A percentile compares a stretch with the other conserved stretches of the same genome.
Conservation (phyloP, 768 basidiomycete species). For the Daedaleopsis sinensis region DNA sequence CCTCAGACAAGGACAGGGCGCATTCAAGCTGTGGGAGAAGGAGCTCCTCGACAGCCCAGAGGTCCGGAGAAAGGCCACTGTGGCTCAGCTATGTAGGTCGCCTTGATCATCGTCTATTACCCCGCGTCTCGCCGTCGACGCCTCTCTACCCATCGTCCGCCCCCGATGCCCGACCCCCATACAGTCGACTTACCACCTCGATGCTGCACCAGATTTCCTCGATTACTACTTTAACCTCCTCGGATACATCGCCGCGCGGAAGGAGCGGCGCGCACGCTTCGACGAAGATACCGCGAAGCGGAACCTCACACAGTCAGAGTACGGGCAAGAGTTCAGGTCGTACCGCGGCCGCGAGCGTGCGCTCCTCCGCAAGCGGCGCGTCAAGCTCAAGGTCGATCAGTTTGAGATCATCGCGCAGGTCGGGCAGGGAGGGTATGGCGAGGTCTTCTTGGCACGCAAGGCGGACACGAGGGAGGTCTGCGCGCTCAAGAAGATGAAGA, state of each 20-base stretch:
- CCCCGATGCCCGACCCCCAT: background rate
- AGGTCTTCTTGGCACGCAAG: slow-evolving; percentile 94
- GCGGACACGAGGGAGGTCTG: slow-evolving; percentile 96
- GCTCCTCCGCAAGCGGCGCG: slow-evolving; percentile 85
- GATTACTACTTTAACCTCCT: slow-evolving; percentile 98
- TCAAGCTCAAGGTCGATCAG: slow-evolving; percentile 91
- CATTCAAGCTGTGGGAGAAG: slow-evolving; percentile 80
- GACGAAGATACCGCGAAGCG: slow-evolving; percentile 80
- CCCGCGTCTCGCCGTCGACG: background rate
- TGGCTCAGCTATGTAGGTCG: slow-evolving; percentile 90
- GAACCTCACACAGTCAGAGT: slow-evolving; percentile 54
- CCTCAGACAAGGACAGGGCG: slow-evolving; percentile 50
- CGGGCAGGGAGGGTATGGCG: slow-evolving; percentile 98
- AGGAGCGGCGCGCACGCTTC: slow-evolving; percentile 82
- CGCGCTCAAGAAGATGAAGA: slow-evolving; percentile 96
- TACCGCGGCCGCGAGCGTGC: slow-evolving; percentile 96
- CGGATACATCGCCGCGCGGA: slow-evolving; percentile 85
- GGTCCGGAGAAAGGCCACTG: slow-evolving; percentile 93
- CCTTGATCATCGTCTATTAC: background rate
- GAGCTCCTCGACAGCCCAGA: slow-evolving; percentile 84
- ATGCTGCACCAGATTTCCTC: slow-evolving; percentile 70
- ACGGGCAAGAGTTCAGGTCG: slow-evolving; percentile 82
- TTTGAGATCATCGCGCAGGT: slow-evolving; percentile 99
- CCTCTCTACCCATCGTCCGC: background rate
- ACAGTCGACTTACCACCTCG: background rate